Evolutionary conservation across 192 early-diverging fungal genomes (phyloP).

Genomic region (Dimargaris cristalligena): DNA sequence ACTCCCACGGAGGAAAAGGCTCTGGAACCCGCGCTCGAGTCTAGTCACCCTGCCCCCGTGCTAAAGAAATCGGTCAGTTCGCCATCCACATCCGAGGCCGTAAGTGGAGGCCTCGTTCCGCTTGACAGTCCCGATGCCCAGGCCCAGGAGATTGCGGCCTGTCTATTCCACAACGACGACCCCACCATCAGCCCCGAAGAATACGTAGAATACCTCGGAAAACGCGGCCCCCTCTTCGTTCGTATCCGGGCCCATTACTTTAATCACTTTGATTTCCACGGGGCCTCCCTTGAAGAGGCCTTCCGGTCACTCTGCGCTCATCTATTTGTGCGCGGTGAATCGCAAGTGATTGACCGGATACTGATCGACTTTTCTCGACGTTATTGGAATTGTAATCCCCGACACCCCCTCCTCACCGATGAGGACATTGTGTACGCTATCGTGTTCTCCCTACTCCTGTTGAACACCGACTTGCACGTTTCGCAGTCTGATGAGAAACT

Average conservation of each 20-base stretch:
- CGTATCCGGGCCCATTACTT: slow-evolving; percentile 51
- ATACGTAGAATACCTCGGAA: slow-evolving; percentile 26
- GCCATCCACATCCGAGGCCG: neutral
- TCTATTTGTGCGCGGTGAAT: slow-evolving; percentile 73
- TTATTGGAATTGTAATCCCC: slow-evolving; percentile 69
- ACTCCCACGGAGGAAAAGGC: neutral
- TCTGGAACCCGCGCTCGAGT: neutral
- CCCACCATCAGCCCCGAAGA: neutral
- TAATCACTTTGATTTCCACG: slow-evolving; percentile 56
- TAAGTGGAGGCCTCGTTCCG: neutral
- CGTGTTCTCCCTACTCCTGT: slow-evolving; percentile 65
- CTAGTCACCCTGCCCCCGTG: neutral
- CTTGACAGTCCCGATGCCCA: neutral
- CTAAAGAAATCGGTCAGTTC: neutral
- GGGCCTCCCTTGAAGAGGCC: slow-evolving; percentile 52
- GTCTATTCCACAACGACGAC: slow-evolving; percentile 3
- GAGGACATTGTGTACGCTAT: slow-evolving; percentile 75
- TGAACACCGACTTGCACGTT: slow-evolving; percentile 88
- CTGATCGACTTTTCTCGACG: slow-evolving; percentile 65
- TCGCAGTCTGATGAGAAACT: slow-evolving; percentile 62
- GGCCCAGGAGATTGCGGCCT: neutral
- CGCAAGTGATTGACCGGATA: slow-evolving; percentile 84
- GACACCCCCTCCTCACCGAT: slow-evolving; percentile 20
- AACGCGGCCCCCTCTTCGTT: slow-evolving; percentile 36
- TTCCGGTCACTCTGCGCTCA: slow-evolving; percentile 65